These are phyloP conservation scores for Parasitella parasitica DNA, from an alignment of 371 early-diverging fungal species.

Conservation along the genomic window DNA sequence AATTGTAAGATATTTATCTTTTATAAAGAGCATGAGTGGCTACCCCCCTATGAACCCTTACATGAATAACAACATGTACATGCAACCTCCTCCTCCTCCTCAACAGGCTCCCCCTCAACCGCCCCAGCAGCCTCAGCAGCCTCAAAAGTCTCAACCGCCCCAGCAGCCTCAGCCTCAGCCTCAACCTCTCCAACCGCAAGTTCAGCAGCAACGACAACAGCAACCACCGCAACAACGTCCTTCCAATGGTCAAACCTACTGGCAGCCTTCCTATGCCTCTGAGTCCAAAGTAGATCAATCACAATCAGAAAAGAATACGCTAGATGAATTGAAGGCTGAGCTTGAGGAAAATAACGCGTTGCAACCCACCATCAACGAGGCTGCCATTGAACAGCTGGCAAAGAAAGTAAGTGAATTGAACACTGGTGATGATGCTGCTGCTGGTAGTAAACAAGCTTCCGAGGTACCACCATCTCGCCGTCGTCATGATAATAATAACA, in stretches of 20 bases:
- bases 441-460: conserved; percentile 2
- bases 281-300: conserved; percentile 7
- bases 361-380: conserved; percentile 39
- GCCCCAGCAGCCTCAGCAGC: conserved; percentile 27
- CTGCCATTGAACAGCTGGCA: conserved; percentile 56
- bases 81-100: conserved; percentile 21
- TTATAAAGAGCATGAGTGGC: conserved; percentile 30
- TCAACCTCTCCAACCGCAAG: conserved; percentile 18
- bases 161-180: conserved; percentile 7
- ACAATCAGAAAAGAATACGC: conserved; percentile 19
- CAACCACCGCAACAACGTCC: conserved; percentile 29
- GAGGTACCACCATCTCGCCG: conserved; percentile 10
- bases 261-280: conserved; percentile 14
- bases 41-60: conserved; percentile 46
- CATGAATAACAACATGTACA: conserved; percentile 17
- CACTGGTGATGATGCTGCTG: conserved; percentile 15
- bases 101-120: conserved; percentile 13
- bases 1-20: neutral
- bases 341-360: conserved; percentile 22
- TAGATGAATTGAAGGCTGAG: conserved; percentile 28
- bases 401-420: conserved; percentile 61
- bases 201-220: conserved; percentile 13
- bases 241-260: conserved; percentile 18
- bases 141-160: conserved; percentile 19
- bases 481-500: conserved; percentile 20